A percentile compares a stretch with the other conserved stretches of the same genome.
These are phyloP conservation scores for Coniochaeta sp. DNA, from an alignment of 2,329 filamentous ascomycete species.

Conservation along the genomic window DNA sequence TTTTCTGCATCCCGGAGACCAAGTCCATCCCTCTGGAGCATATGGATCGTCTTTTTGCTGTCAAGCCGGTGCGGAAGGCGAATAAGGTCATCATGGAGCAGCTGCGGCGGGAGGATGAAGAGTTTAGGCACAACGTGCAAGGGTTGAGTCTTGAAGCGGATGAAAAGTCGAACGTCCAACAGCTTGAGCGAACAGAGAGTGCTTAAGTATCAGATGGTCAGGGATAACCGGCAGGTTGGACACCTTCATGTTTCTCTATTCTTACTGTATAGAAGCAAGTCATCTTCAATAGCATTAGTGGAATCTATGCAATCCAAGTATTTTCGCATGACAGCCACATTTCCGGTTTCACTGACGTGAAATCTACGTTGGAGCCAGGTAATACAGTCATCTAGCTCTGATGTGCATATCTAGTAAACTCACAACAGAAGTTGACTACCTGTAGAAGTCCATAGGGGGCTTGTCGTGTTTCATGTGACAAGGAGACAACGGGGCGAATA, in stretches of 20 bases:
- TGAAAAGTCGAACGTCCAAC: slow-evolving; percentile 9
- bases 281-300: not conserved
- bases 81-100: slow-evolving; percentile 36
- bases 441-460: no score
- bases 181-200: slow-evolving; percentile 12
- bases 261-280: not conserved
- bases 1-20: slow-evolving; percentile 57
- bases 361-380: no score
- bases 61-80: slow-evolving; percentile 35
- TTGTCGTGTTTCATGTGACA: no score
- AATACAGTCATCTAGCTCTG: no score
- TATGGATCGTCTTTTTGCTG: slow-evolving; percentile 55
- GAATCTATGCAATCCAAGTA: not conserved
- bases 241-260: not conserved
- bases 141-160: slow-evolving; percentile 5
- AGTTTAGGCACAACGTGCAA: slow-evolving; percentile 20
- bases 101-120: slow-evolving; percentile 25
- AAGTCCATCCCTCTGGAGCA: slow-evolving; percentile 57
- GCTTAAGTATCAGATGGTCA: slow-evolving; percentile 6
- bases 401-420: not conserved
- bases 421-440: no score
- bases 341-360: no score
- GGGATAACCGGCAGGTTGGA: not conserved
- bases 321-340: no score
- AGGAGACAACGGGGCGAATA: no score